Evolutionary conservation across 495 filamentous ascomycete genomes (phyloP).

Genomic region (Wilcoxina mikolae): DNA sequence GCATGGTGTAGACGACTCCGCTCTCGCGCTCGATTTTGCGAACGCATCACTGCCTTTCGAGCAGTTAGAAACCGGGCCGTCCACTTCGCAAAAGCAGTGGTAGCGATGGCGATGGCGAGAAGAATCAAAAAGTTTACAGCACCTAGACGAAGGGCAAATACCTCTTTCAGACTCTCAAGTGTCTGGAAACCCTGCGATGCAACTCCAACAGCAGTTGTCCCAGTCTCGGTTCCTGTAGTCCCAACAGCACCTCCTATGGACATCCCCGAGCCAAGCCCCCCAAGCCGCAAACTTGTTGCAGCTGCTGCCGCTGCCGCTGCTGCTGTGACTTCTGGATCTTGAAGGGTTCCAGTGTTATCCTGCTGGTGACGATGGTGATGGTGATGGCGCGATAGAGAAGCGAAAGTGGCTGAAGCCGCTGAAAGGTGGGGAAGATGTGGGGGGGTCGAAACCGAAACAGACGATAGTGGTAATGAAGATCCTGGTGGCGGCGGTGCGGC

Average conservation of each 20-base stretch:
- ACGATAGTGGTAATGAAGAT: neutral
- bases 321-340: conserved; percentile 2
- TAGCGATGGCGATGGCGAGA: conserved; percentile 1
- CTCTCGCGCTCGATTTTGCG: conserved; percentile 22
- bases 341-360: neutral
- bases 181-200: conserved; percentile 16
- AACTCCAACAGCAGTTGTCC: neutral
- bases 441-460: neutral
- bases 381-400: conserved; percentile 7
- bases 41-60: conserved; percentile 27
- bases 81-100: conserved; percentile 2
- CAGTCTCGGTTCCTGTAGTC: neutral
- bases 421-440: conserved; percentile 7
- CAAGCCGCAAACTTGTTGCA: conserved; percentile 9
- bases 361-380: neutral
- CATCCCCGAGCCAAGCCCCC: conserved; percentile 3
- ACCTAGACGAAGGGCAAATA: conserved; percentile 25
- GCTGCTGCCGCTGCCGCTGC: conserved; percentile 9
- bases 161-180: conserved; percentile 28
- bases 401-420: neutral
- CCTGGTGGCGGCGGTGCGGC: neutral
- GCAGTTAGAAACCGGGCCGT: conserved; percentile 24
- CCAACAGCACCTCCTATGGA: neutral
- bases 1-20: conserved; percentile 25
- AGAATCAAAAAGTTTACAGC: conserved; percentile 7